These are phyloP conservation scores for Dactylorhiza incarnata DNA, from an alignment of 106 monocot species.

Conservation along the genomic window DNA sequence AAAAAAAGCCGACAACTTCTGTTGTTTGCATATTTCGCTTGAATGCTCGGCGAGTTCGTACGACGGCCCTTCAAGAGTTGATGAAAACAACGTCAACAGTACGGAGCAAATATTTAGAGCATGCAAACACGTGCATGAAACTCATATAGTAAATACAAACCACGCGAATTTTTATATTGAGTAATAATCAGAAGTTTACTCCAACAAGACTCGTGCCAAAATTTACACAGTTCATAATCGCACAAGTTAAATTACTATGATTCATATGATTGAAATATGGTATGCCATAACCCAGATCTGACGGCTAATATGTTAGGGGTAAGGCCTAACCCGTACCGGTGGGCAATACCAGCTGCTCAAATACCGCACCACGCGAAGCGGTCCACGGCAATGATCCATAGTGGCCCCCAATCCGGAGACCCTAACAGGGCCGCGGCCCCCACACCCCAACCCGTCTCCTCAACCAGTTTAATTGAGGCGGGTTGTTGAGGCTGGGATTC, in stretches of 20 bases:
- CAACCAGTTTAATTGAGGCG: no score
- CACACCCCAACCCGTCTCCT: no score
- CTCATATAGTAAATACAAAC: neutral
- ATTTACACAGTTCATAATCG: neutral
- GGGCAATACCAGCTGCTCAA: no score
- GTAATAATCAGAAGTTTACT: neutral
- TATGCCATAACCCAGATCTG: neutral
- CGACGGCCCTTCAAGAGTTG: slow-evolving; percentile 41
- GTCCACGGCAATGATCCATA: no score
- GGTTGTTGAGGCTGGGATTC: no score
- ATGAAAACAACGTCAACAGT: neutral
- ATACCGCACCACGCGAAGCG: no score
- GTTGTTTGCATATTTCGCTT: slow-evolving; percentile 42
- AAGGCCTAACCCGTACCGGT: no score
- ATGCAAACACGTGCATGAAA: neutral
- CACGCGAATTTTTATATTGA: neutral
- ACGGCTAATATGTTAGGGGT: no score
- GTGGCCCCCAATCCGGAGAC: no score
- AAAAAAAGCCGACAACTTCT: slow-evolving; percentile 76
- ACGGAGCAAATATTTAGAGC: neutral
- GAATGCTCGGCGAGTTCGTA: slow-evolving; percentile 50
- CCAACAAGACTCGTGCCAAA: neutral
- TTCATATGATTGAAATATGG: neutral
- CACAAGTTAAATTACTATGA: neutral
- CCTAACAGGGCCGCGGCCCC: no score